Base-by-base conservation (phyloP, 768 basidiomycete genomes). In the Podaxis sp. region DNA sequence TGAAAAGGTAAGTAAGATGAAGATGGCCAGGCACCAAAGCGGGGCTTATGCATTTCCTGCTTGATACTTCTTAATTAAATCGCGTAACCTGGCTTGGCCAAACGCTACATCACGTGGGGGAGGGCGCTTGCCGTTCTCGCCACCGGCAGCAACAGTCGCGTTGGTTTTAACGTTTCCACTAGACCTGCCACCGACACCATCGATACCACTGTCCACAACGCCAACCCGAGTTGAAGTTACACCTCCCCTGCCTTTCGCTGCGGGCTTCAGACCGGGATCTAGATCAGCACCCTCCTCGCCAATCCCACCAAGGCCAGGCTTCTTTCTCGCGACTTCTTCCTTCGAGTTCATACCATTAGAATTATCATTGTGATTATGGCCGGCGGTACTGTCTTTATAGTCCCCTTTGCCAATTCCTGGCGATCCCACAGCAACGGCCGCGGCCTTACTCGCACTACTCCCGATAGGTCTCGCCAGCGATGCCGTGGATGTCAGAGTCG, bases 61-160 rank as follows among this genome's bases (percentile, higher is more conserved):
- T 72, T 93, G 90, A 69, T 91, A 93, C 67, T 90, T 89, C 82
- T 86, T 88, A 70, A 92, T 92, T 63, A 92, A 75, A 72, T 91
- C 90, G 59, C 89, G 76, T 65, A 92, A 72, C 62, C 87, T 77
- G 13, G 90, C 89, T 71, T 91, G 87, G 13, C 90, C 90, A 73
- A 91, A 91, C 9, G 83, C 87, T 60, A 88, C 70, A 42, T 89
- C 87, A 1, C 74, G 74, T 40, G 70, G 66, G 27, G 63, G 60
- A 25, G 56, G 57, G 25, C 48, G 32, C n/a, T 46, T 51, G 16
- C 27, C 21, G 2, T 37, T 28, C n/a, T 50, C 46, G 9, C 47
- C 47, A 36, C 21, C 35, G 6, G 18, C 47, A 47, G 21, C 46
- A 16, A 25, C 47, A 25, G 25, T 27, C 14, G 47, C 23, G 48